Base-by-base conservation (phyloP, 306 rosid species). In the Cyamopsis tetragonoloba region DNA sequence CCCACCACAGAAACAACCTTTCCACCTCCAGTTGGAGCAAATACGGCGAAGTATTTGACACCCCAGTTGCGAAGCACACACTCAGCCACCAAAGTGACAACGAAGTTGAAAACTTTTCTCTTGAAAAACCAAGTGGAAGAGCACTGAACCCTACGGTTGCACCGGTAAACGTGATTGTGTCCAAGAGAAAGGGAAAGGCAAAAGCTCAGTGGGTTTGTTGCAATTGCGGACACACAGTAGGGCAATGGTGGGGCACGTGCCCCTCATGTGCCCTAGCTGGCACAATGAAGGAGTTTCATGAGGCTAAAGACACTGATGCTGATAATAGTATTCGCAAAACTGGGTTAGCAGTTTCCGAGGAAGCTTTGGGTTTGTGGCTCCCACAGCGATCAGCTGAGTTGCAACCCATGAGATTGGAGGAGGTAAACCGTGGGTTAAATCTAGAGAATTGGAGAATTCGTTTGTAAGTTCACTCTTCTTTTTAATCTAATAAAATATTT, bases 201-300 rank as follows among this genome's bases (percentile, higher is more conserved):
- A 89, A 76, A 70, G 26, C 68, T 28, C 64, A 69, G 20, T 93
- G 93, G 93, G 95, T 93, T 31, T 93, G 98, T 75, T 4, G 51
- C 2, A 28, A 49, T 56, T 93, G 98, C 39, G 98, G 98, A 28
- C 32, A 84, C 62, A 14, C 76, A 1, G 17, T 79, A 5, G 88
- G 88, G 34, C 82, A 86, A 73, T 93, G 98, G 98, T 84, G 87
- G 89, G 98, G 96, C 0, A 39, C 54, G 38, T 93, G 98, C 72
- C 81, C 81, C 26, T 58, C 77, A 0, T 93, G 98, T 64, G 7
- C 13, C 0, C 7, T 30, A 5, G 7, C 48, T 22, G 86, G 85
- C 1, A 80, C 88, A 0, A 63, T 93, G 83, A 70, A 47, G 47
- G 74, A 62, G 76, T 86, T 84, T 71, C 70, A 72, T 4, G 96